phyloP scores from a whole-genome alignment of 2,329 filamentous ascomycete species.

The Aspergillus pseudotamarii region DNA sequence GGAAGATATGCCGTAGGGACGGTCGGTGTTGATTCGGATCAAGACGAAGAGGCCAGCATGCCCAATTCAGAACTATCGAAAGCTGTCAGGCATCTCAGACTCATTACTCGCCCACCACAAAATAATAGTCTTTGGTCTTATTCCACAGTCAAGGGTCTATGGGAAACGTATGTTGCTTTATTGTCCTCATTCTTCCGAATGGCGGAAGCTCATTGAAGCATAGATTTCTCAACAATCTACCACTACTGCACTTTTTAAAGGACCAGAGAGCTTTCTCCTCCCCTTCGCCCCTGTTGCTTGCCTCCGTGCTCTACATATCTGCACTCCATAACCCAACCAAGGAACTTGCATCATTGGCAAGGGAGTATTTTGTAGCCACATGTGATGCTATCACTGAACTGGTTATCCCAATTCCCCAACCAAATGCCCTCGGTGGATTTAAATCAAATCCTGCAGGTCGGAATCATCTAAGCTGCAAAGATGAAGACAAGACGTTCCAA shows the following conservation, averaged over 20 bases:
- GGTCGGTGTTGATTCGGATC: constrained; percentile 12
- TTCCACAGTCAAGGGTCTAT: constrained; percentile 26
- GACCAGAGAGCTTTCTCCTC: constrained; percentile 28
- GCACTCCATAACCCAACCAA: constrained; percentile 26
- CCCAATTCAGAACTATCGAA: constrained; percentile 24
- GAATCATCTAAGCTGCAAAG: neutral
- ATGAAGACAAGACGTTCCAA: constrained; percentile 24
- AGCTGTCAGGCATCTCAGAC: constrained; percentile 25
- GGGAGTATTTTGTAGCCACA: constrained; percentile 29
- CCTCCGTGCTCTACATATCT: constrained; percentile 33
- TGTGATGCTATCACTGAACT: constrained; percentile 30
- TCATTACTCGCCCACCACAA: constrained; percentile 25
- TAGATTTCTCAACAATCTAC: constrained; percentile 32
- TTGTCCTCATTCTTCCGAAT: neutral
- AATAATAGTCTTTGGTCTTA: constrained; percentile 28
- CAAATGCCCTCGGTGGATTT: neutral
- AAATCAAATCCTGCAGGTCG: neutral
- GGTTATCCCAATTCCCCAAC: constrained; percentile 17
- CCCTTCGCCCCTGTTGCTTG: constrained; percentile 30
- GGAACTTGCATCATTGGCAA: constrained; percentile 22
- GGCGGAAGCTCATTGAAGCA: constrained; percentile 6
- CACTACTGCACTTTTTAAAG: constrained; percentile 32
- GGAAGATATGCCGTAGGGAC: constrained; percentile 2
- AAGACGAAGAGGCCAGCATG: constrained; percentile 19
- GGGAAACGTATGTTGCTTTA: constrained; percentile 27